Base-by-base conservation (phyloP, 345 rosid species). In the Eucalyptus melliodora region DNA sequence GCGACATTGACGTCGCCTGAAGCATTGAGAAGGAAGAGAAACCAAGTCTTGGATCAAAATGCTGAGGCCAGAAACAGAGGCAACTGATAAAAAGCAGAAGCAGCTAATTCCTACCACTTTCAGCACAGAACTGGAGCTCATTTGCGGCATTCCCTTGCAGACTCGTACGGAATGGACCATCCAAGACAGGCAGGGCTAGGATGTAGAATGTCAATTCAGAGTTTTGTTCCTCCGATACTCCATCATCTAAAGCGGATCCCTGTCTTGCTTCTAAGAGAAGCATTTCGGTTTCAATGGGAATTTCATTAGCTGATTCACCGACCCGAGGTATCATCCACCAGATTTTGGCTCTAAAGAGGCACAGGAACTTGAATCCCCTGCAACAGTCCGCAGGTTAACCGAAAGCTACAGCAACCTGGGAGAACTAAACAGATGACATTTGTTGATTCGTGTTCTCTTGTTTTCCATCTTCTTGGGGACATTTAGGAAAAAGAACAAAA, bases 321-420 rank as follows among this genome's bases (percentile, higher is more conserved):
- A 93, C 92, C 8, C 95, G 91, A 11, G 96, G 98, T 34, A 93
- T 93, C 98, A 95, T 95, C 96, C 97, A 96, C 98, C 97, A 94
- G 88, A 96, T 91, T 88, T 94, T 95, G 88, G 87, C 50, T 82
- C 96, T 93, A 81, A 94, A 96, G 34, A 94, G 95, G 69, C 91
- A 90, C 92, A 94, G 45, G 90, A 95, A 94, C 94, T 90, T 92
- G 92, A 87, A 94, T 62, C 89, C 88, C 93, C 96, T 93, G 95
- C 69, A 89, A 40, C 23, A 21, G 47, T 40, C 2, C 27, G 9
- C 45, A 40, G 27, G 11, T 77, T 77, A 77, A 40, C 83, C 83
- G 24, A 77, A 72, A 77, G 83, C 83, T 77, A 77, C 83, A 37
- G 27, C 16, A 77, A 77, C 83, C 30, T 40, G 27, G 47, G 47